Conservation (phyloP, 176 grass and related monocot species). For the Zoysia japonica region DNA sequence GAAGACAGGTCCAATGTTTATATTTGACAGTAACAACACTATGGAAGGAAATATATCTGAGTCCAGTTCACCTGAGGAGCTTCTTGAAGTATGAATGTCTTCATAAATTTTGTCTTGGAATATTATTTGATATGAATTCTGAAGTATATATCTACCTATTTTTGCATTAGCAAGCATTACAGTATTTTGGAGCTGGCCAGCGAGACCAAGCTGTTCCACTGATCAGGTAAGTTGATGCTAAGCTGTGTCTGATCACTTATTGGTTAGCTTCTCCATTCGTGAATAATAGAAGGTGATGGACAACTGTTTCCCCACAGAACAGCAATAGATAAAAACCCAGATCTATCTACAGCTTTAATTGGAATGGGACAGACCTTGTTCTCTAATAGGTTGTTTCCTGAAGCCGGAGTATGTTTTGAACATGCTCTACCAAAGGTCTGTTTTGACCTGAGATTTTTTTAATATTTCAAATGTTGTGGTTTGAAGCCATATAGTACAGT, state of each 20-base stretch:
- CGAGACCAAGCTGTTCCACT: constrained; percentile 54
- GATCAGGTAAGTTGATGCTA: constrained; percentile 46
- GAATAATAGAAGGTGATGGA: constrained; percentile 26
- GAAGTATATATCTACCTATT: constrained; percentile 24
- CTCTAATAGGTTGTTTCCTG: constrained; percentile 58
- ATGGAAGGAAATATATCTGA: constrained; percentile 40
- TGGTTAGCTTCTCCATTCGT: constrained; percentile 24
- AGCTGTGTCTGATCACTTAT: constrained; percentile 22
- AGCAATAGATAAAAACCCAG: constrained; percentile 74
- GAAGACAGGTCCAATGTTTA: constrained; percentile 30
- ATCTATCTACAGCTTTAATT: constrained; percentile 62
- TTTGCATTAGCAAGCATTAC: constrained; percentile 48
- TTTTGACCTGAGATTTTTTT: constrained; percentile 34
- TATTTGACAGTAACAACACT: constrained; percentile 4
- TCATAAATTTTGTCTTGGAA: constrained; percentile 25
- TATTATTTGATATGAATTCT: constrained; percentile 26
- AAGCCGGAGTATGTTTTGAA: constrained; percentile 71
- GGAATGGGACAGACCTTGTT: constrained; percentile 65
- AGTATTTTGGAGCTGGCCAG: constrained; percentile 39
- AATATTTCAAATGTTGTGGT: constrained; percentile 21
- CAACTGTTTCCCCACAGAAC: constrained; percentile 49
- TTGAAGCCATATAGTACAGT: constrained; percentile 10
- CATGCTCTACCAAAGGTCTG: constrained; percentile 74
- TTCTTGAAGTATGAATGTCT: constrained; percentile 56
- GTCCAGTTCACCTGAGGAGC: constrained; percentile 42